phyloP scores from a whole-genome alignment of 805 yeast genomes.

The Cyberlindnera nakhonratchasimensis region DNA sequence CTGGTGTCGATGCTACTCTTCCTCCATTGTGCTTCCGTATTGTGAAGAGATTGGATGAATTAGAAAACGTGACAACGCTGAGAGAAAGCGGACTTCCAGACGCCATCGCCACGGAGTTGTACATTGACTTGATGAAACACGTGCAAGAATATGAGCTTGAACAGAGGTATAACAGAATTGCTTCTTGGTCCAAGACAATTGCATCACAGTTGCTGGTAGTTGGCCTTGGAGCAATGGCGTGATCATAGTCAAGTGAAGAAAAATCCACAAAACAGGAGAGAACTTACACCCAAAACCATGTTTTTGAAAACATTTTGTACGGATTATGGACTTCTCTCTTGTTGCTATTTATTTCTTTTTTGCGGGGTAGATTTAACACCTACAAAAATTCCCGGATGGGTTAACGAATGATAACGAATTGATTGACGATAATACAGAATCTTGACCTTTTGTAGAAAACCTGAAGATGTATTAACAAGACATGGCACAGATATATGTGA shows the following conservation, averaged over 20 bases:
- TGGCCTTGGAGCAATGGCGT: constrained; percentile 58
- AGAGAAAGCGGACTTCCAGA: constrained; percentile 47
- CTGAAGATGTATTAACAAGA: too few species aligned
- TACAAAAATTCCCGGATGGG: neutral
- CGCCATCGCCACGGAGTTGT: constrained; percentile 50
- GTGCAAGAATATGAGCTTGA: constrained; percentile 51
- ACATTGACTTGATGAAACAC: constrained; percentile 52
- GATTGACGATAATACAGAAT: neutral
- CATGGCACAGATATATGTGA: too few species aligned
- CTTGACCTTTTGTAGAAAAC: neutral
- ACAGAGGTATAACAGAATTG: constrained; percentile 42
- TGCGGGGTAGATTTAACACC: too few species aligned
- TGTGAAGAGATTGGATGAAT: constrained; percentile 43
- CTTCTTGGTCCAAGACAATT: constrained; percentile 55
- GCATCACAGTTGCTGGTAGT: constrained; percentile 55
- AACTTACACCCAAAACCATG: too few species aligned
- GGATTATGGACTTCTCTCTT: too few species aligned
- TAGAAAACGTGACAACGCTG: constrained; percentile 37
- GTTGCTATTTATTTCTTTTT: neutral
- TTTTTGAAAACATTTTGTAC: too few species aligned
- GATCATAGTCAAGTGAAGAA: neutral
- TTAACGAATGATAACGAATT: neutral
- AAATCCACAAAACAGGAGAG: neutral
- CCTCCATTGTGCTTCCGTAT: constrained; percentile 38
- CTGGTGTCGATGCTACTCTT: constrained; percentile 26